Conservation (phyloP, 2,329 filamentous ascomycete genomes). For the Microcera coccophila region DNA sequence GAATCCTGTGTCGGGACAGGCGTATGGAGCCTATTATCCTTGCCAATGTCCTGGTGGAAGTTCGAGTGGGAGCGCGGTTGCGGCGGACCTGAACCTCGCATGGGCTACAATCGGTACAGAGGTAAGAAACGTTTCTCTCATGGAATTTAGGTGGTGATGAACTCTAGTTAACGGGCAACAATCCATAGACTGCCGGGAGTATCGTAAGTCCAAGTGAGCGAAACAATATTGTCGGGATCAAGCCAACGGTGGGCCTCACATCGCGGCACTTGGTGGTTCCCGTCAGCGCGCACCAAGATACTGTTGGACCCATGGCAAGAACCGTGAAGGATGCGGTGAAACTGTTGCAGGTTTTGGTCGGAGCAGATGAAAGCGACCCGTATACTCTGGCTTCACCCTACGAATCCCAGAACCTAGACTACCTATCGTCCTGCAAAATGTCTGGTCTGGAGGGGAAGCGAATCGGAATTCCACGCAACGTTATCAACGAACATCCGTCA, state of each 20-base stretch:
- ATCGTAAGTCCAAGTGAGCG: constrained; percentile 52
- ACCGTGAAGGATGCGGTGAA: constrained; percentile 62
- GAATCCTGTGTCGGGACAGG: constrained; percentile 61
- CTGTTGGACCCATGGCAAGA: constrained; percentile 60
- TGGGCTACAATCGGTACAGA: too few relatives aligned
- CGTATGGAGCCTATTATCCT: constrained; percentile 56
- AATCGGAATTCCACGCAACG: constrained; percentile 61
- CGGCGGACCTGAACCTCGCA: too few relatives aligned
- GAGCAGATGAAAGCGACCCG: constrained; percentile 57
- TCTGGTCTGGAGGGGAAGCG: constrained; percentile 53
- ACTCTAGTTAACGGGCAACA: too few relatives aligned
- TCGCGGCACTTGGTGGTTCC: constrained; percentile 62
- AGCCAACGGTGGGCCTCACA: constrained; percentile 63
- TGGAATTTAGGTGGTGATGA: too few relatives aligned
- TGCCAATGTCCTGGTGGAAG: constrained; percentile 59
- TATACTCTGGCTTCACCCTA: constrained; percentile 59
- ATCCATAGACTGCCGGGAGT: constrained; percentile 50
- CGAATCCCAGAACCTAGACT: constrained; percentile 51
- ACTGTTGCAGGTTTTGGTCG: constrained; percentile 49
- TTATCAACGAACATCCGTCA: too few relatives aligned
- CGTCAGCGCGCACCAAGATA: constrained; percentile 61
- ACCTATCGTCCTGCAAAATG: constrained; percentile 54
- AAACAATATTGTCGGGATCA: constrained; percentile 65
- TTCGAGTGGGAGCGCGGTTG: constrained; percentile 59
- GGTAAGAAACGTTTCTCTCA: too few relatives aligned